A percentile compares a stretch with the other conserved stretches of the same genome.
Conservation (phyloP, 371 early-diverging fungal genomes). For the Mucor saturninus region DNA sequence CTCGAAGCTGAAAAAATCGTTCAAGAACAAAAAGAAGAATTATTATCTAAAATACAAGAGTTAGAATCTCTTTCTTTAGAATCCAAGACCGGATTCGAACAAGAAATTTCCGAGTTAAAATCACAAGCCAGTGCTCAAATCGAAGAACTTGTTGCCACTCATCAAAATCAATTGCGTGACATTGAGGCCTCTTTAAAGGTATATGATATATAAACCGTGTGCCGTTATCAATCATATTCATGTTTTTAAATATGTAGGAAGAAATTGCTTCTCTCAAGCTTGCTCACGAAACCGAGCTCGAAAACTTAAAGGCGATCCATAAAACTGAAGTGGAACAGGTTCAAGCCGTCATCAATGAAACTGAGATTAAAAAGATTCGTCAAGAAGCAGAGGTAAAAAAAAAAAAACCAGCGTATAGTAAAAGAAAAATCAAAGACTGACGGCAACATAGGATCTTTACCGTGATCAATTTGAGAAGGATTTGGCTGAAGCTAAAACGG, state of each 20-base stretch:
- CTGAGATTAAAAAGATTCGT: slow-evolving; percentile 20
- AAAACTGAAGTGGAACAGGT: slow-evolving; percentile 23
- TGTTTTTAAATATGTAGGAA: slow-evolving; percentile 9
- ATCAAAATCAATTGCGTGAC: slow-evolving; percentile 19
- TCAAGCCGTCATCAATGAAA: slow-evolving; percentile 26
- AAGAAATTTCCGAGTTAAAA: slow-evolving; percentile 22
- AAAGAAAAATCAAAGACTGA: background rate
- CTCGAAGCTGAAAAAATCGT: slow-evolving; percentile 15
- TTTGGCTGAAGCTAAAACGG: slow-evolving; percentile 9
- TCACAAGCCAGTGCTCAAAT: slow-evolving; percentile 13
- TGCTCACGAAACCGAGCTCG: slow-evolving; percentile 20
- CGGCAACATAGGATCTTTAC: slow-evolving; percentile 9
- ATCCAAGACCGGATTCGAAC: slow-evolving; percentile 10
- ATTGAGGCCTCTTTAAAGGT: slow-evolving; percentile 20
- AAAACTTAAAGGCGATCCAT: slow-evolving; percentile 16
- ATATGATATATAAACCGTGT: too few relatives aligned
- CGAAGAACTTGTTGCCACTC: slow-evolving; percentile 15
- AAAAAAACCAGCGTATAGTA: background rate
- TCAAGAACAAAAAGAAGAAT: slow-evolving; percentile 22
- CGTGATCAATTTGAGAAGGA: slow-evolving; percentile 28
- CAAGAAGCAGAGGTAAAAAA: slow-evolving; percentile 27
- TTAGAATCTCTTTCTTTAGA: slow-evolving; percentile 18
- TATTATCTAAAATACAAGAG: slow-evolving; percentile 27
- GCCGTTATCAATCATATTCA: too few relatives aligned
- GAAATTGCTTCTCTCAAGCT: slow-evolving; percentile 20